Evolutionary conservation across 2,329 filamentous ascomycete genomes (phyloP), one percentile per base, ranked within the genome.

Genomic region (Ilyonectria mors-panacis): DNA sequence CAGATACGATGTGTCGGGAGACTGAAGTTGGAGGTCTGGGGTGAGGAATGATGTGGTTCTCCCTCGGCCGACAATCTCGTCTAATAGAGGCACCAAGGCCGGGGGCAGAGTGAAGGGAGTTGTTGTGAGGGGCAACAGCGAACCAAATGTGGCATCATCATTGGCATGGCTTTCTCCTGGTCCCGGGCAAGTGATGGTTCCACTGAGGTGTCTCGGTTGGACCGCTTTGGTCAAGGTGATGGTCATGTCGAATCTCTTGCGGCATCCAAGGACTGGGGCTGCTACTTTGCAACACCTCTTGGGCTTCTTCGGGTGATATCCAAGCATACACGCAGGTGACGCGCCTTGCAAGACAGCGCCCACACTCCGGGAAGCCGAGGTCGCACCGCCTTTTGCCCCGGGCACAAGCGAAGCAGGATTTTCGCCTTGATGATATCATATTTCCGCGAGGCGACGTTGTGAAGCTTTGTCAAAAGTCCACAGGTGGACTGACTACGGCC

Each of bases 371-470:
- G 6, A 66, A n/a, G 10, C 51, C 51, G 8, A 68, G 50, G 59
- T 68, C 63, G 47, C 66, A 66, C 6, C 66, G 66, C 45, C 66
- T 57, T 19, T 66, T 68, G 10, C 55, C 53, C 19, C 44, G 50
- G 48, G 51, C 62, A 15, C 66, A 68, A 13, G 66, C 63, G 35
- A 13, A 50, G 62, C 66, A 68, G 37, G 66, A 68, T 48, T 66
- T 68, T 12, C 56, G 63, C n/a, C 66, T 47, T 9, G 58, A 50
- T 23, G 59, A 62, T 10, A 57, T 33, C 45, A 62, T 66, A 23
- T 45, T 23, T 45, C 44, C 44, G n/a, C 48, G 48, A 35, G 48
- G 44, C 44, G 44, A 45, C 44, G 19, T 45, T 45, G n/a, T 45
- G 19, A 45, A 45, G 7, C 19, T 21, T 23, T 51, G 26, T 30